These are phyloP conservation scores for Silene noctiflora DNA, from an alignment of 179 eudicot genomes.

Conservation along the genomic window DNA sequence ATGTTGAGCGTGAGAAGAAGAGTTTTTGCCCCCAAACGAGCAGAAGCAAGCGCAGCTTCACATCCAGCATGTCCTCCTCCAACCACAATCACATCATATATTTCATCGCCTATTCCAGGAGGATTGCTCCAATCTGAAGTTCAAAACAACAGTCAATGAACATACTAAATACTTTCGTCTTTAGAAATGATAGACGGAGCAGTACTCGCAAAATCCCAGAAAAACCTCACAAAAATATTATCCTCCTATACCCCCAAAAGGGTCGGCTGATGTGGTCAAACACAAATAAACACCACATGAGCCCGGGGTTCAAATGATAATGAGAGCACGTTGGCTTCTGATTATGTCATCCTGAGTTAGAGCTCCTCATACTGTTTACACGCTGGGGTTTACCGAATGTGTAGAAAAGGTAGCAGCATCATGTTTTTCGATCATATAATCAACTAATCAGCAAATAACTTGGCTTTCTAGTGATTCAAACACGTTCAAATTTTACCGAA, in stretches of 20 bases:
- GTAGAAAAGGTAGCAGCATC: too few relatives aligned
- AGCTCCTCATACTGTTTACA: too few relatives aligned
- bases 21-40: conserved; percentile 92
- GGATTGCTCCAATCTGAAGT: conserved; percentile 37
- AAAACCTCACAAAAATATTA: background rate
- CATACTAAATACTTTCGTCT: background rate
- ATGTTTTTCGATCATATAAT: background rate
- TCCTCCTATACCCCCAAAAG: background rate
- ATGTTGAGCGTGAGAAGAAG: conserved; percentile 93
- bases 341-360: too few relatives aligned
- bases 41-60: conserved; percentile 98
- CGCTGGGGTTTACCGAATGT: too few relatives aligned
- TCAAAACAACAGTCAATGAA: conserved; percentile 12
- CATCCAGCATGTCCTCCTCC: conserved; percentile 99
- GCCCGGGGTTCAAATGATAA: background rate
- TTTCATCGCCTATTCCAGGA: conserved; percentile 49
- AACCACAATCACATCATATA: conserved; percentile 88
- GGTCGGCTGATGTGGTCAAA: background rate
- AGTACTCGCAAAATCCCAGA: background rate
- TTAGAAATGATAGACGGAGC: background rate
- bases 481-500: too few relatives aligned
- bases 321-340: background rate
- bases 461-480: too few relatives aligned
- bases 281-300: background rate
- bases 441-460: background rate